These are phyloP conservation scores for Alternaria triticimaculans DNA, from an alignment of 2,329 filamentous ascomycete species.

Conservation along the genomic window DNA sequence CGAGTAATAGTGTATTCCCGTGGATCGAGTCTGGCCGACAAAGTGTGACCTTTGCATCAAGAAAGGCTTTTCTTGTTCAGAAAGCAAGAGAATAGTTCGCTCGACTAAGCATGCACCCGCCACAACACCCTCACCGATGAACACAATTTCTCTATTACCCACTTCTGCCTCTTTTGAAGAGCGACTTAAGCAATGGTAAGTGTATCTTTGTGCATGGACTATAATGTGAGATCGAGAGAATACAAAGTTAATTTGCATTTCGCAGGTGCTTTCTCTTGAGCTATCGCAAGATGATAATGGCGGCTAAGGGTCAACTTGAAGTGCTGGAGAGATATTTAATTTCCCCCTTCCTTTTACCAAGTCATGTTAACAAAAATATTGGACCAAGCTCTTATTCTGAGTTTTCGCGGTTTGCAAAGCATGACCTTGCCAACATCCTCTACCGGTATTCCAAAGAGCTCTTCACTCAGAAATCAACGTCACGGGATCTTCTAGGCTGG, in stretches of 20 bases:
- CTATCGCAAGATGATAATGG: neutral
- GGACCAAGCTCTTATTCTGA: neutral
- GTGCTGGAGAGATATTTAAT: neutral
- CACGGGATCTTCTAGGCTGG: neutral
- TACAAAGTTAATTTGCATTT: neutral
- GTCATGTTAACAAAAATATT: rapidly evolving
- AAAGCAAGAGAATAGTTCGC: neutral
- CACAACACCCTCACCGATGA: neutral
- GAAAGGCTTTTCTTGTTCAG: constrained; percentile 4
- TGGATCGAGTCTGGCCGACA: neutral
- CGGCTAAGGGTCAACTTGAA: neutral
- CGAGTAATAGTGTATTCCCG: neutral
- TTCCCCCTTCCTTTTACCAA: neutral
- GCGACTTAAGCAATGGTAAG: neutral
- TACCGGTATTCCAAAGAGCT: neutral
- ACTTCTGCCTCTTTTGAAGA: neutral
- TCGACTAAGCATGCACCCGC: neutral
- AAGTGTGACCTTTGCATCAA: constrained; percentile 2
- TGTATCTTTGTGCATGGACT: rapidly evolving
- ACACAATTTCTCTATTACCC: neutral
- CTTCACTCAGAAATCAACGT: neutral
- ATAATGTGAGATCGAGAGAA: neutral
- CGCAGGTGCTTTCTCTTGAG: neutral
- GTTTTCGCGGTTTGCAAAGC: neutral
- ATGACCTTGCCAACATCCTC: neutral